Evolutionary conservation across 139 green algal genomes (phyloP), one percentile per base, ranked within the genome.

Genomic region (Ettlia oleoabundans): DNA sequence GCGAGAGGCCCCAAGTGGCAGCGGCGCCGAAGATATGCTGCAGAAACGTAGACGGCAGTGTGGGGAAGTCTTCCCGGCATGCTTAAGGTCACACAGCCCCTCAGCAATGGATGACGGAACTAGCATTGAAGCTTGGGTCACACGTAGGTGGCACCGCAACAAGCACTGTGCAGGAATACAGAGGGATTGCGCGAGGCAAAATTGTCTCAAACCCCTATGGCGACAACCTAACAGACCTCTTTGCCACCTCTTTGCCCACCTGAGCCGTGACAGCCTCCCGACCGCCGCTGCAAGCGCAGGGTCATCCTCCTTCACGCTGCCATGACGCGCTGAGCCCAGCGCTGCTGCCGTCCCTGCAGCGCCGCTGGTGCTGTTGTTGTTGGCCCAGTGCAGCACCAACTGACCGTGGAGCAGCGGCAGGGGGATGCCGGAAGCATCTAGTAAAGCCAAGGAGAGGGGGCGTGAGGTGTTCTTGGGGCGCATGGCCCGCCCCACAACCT

Each of bases 361-460:
- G 22, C 66, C 43, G 32, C 37, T 35, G 30, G 64, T 21, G 32
- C 74, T 63, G 80, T 90, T 86, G 66, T 91, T 92, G 70, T 80
- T 67, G 35, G 88, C 86, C 88, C 88, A 92, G 51, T 77, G 51
- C 13, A 92, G 75, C 75, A 76, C 65, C 53, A 82, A 30, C n/a
- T 53, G 58, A 33, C 41, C 82, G 30, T 70, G 30, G 24, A 82
- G 73, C 47, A 73, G 55, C 24, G 69, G 67, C 41, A 91, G 69
- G 18, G 78, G 75, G n/a, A 43, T 28, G 41, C 86, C 80, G 15
- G 73, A 32, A 21, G 69, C 75, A 37, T 78, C 74, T 67, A 92
- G 80, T 55, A 91, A 80, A 9, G 66, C 37, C 69, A 92, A 55
- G n/a, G 53, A 32, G 3, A 92, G 65, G 2, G 86, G 83, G 8